Conservation (phyloP, 179 eudicot genomes). For the Heliamphora pulchella region DNA sequence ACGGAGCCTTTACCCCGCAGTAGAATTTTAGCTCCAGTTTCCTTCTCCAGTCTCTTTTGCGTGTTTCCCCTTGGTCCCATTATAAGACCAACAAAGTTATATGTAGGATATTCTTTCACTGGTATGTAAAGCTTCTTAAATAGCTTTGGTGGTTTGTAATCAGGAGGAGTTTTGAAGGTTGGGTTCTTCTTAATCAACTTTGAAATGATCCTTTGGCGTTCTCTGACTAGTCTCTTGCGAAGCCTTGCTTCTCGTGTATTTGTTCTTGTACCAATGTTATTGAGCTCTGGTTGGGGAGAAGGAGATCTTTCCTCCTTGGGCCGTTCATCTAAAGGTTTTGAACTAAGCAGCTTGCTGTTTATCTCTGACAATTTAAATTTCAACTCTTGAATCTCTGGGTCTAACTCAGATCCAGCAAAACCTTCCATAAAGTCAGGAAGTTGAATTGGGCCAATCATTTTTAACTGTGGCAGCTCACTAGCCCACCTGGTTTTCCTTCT, state of each 20-base stretch:
- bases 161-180: conserved; percentile 17
- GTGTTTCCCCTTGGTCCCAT: conserved; percentile 39
- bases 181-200: conserved; percentile 21
- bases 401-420: not conserved
- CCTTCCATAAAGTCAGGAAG: conserved; percentile 16
- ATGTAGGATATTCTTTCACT: conserved; percentile 26
- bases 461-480: conserved; percentile 8
- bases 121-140: conserved; percentile 29
- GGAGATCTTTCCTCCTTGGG: conserved; percentile 23
- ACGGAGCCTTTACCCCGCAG: conserved; percentile 28
- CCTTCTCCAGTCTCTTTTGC: conserved; percentile 33
- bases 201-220: conserved; percentile 19
- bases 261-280: conserved; percentile 18
- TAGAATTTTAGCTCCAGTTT: conserved; percentile 31
- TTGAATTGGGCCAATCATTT: conserved; percentile 14
- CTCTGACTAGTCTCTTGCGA: conserved; percentile 8
- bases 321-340: conserved; percentile 16
- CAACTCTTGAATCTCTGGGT: conserved; percentile 12
- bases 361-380: conserved; percentile 15
- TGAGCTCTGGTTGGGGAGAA: conserved; percentile 20
- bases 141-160: conserved; percentile 16
- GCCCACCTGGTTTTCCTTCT: conserved; percentile 26
- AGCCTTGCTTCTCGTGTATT: conserved; percentile 17
- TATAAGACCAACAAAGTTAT: conserved; percentile 34
- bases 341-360: conserved; percentile 20